Evolutionary conservation across 1,139 yeast genomes (phyloP), one percentile per base, ranked within the genome.

Genomic region (Blastobotrys aristatus): DNA sequence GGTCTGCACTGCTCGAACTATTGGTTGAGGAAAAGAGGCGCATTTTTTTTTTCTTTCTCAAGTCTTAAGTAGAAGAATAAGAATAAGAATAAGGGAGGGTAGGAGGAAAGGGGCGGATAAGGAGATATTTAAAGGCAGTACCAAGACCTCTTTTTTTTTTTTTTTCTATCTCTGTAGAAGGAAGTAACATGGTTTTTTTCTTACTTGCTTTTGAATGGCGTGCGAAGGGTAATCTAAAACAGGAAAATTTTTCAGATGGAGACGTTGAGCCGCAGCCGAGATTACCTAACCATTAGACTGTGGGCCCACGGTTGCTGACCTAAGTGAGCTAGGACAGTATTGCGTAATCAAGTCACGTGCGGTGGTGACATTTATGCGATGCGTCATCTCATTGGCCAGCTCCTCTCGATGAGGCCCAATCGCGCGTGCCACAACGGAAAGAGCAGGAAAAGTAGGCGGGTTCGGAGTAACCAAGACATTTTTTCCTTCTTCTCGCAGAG

Each of bases 31-130:
- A 14, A 29, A 21, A 21, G 26, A 37, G 30, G 14, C 40, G 40
- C 48, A 38, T 39, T 33, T 31, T 17, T n/a, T 18, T 34, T 20
- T 16, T 20, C 21, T 34, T 21, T 16, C 22, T 34, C 32, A 34
- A 20, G 14, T 38, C n/a, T 37, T 3, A 7, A 27, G 26, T 4
- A 18, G 16, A 29, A 3, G 13, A 39, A 8, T 14, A 29, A 27
- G 17, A 14, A 39, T 3, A 6, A 39, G 22, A 39, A 29, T 8
- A 18, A 39, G 27, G 5, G 20, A 30, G n/a, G n/a, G n/a, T n/a
- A n/a, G 27, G 26, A 22, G 13, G 18, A 24, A 24, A 24, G 13
- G 31, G 14, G 41, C 31, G 16, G n/a, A 37, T 6, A 8, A 11
- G 10, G n/a, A 21, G 14, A 35, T 16, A 20, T 35, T 35, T 24